Evolutionary conservation across 1,139 yeast genomes (phyloP), one percentile per base, ranked within the genome.

Genomic region (Nakaseomyces uthaithaninus): DNA sequence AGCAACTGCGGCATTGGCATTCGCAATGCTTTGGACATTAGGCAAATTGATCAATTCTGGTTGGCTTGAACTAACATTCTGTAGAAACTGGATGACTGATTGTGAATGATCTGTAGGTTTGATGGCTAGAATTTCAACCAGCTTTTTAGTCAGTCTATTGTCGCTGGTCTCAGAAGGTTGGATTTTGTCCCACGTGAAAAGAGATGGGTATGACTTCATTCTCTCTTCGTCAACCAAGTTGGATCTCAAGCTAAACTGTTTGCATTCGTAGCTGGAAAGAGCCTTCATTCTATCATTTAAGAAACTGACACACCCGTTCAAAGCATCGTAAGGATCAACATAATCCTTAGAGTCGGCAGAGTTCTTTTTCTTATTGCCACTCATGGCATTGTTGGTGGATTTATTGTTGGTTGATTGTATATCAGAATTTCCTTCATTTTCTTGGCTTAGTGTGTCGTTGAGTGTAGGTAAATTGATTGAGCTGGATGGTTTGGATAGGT

Each of bases 401-500:
- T 44, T 39, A 34, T 33, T 23, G 36, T 19, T 33, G 11, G 33
- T 26, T n/a, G 27, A 7, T 17, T 23, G 37, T 30, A 37, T 16
- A 30, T 19, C 44, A 36, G 19, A 38, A 36, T 36, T 36, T 10
- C 9, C 33, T 2, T 37, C 40, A 12, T 37, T 11, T 16, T 37
- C 44, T 27, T 51, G 47, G n/a, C 47, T 44, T n/a, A 40, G 39
- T 23, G 50, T 28, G 55, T 80, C 89, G 5, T 81, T 81, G 48
- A 81, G 66, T 0, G 89, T 75, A 27, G 91, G 91, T 69, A 81
- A 79, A 3, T 85, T 78, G 2, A 80, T 71, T 4, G 76, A 62
- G 50, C 75, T 74, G 3, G 75, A 67, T 49, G 72, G 45, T 33
- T 59, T 58, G 8, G 54, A 49, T 30, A 56, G 37, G 38, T 45